Base-by-base conservation (phyloP, 257 asterid species). In the Jaltomata sinuosa region DNA sequence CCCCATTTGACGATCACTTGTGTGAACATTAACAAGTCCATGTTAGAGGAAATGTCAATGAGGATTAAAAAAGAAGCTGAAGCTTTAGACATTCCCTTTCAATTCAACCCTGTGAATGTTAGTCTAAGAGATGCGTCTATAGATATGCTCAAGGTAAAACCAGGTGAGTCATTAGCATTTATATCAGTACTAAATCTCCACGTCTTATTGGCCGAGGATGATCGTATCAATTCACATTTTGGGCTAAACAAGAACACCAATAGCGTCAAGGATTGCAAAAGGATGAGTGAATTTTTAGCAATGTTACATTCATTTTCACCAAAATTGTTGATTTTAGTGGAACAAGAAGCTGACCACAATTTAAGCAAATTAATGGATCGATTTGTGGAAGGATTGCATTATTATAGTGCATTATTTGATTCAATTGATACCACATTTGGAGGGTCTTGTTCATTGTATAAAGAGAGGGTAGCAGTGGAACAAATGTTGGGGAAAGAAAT, bases 401-500 rank as follows among this genome's bases (percentile, higher is more conserved):
- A 69, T 32, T 92, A 91, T 19, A 90, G 93, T 12, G 92, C 96
- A 1, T 10, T 89, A 19, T 91, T 91, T 32, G 91, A 93, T 40
- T 83, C 88, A 5, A 84, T 90, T 1, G 89, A 89, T 52, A 83
- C 83, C 18, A 79, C 88, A 7, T 89, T 84, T 11, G 87, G 85
- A 7, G 87, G 87, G 50, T 34, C 79, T 25, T 9, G 1, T 59
- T 59, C 34, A 59, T 85, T 91, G 4, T 84, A 87, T 65, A n/a
- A 84, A 49, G 90, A 90, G 34, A 87, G 94, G 6, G 53, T 84
- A 1, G 42, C 52, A 3, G 27, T 91, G 32, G 94, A 91, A 29
- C 90, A 87, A 25, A 91, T 89, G 90, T 84, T 91, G 22, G 96
- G 94, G 11, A 85, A 80, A 42, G 96, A 92, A 79, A 91, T 92